A percentile compares a stretch with the other conserved stretches of the same genome.
phyloP scores from a whole-genome alignment of 192 early-diverging fungal species.

The Rhizophlyctis rosea region DNA sequence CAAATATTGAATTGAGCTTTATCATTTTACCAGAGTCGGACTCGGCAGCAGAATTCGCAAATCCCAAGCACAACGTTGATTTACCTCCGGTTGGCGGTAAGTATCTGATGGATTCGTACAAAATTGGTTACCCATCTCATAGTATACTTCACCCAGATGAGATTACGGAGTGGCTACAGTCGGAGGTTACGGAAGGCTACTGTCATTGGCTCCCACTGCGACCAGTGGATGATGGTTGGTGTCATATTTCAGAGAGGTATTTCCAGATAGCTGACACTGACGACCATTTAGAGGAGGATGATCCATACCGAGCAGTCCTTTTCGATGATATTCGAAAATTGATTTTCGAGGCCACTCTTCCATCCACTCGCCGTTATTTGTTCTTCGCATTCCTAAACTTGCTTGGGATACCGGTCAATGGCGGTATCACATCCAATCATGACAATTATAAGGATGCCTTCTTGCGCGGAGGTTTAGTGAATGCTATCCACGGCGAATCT shows the following conservation, averaged over 20 bases:
- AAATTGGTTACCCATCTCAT: background rate
- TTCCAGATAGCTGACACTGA: slow-evolving; percentile 3
- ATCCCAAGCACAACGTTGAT: background rate
- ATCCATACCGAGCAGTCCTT: slow-evolving; percentile 38
- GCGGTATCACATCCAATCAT: slow-evolving; percentile 26
- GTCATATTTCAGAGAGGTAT: background rate
- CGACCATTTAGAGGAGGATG: slow-evolving; percentile 9
- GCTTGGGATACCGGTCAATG: slow-evolving; percentile 25
- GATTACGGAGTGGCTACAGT: slow-evolving; percentile 17
- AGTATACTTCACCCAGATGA: slow-evolving; percentile 27
- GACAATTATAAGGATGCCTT: slow-evolving; percentile 18
- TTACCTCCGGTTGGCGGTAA: background rate
- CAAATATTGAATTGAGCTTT: too few species aligned
- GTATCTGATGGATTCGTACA: background rate
- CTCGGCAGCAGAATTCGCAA: background rate
- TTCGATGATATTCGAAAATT: slow-evolving; percentile 36
- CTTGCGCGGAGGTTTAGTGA: slow-evolving; percentile 23
- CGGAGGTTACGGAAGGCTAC: slow-evolving; percentile 25
- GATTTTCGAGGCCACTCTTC: slow-evolving; percentile 27
- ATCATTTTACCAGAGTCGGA: background rate
- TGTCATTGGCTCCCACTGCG: slow-evolving; percentile 30
- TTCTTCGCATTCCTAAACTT: slow-evolving; percentile 33
- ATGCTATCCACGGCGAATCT: background rate
- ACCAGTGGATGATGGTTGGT: background rate
- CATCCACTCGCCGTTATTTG: slow-evolving; percentile 14